A percentile compares a stretch with the other conserved stretches of the same genome.
Conservation (phyloP, 805 yeast genomes). For the Kluyveromyces aestuarii region DNA sequence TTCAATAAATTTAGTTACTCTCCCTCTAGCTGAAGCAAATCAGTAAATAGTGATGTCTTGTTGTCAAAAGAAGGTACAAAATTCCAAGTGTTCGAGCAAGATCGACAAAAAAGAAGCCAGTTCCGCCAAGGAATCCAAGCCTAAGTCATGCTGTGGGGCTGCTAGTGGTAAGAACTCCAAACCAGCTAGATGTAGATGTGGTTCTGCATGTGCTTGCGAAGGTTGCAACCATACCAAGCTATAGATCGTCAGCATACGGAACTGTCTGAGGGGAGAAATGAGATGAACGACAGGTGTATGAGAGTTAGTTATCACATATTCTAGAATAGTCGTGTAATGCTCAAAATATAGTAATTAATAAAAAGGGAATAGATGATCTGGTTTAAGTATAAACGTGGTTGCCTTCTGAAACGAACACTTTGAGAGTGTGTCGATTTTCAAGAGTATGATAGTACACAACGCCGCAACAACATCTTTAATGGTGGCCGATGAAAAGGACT, state of each 20-base stretch:
- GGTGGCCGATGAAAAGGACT: too few species aligned
- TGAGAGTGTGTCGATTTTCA: too few species aligned
- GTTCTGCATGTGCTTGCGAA: conserved; percentile 11
- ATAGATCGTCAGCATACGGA: background rate
- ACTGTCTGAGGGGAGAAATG: too few species aligned
- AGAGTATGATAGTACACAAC: too few species aligned
- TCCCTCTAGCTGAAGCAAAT: too few species aligned
- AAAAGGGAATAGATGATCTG: background rate
- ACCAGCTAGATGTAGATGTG: conserved; percentile 12
- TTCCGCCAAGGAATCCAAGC: background rate
- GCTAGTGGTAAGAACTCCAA: conserved; percentile 1
- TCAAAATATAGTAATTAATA: too few species aligned
- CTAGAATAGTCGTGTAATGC: too few species aligned
- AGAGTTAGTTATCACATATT: too few species aligned
- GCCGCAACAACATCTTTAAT: too few species aligned
- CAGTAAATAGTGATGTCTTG: background rate
- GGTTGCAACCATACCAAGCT: conserved; percentile 13
- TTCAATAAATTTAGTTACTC: too few species aligned
- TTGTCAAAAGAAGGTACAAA: background rate
- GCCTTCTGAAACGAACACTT: background rate
- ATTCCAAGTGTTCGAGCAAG: background rate
- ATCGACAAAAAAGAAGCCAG: background rate
- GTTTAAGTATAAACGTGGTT: background rate
- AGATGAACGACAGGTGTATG: too few species aligned
- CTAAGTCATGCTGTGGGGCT: conserved; percentile 6